phyloP scores from a whole-genome alignment of 106 monocot genomes.

The Allium fistulosum region DNA sequence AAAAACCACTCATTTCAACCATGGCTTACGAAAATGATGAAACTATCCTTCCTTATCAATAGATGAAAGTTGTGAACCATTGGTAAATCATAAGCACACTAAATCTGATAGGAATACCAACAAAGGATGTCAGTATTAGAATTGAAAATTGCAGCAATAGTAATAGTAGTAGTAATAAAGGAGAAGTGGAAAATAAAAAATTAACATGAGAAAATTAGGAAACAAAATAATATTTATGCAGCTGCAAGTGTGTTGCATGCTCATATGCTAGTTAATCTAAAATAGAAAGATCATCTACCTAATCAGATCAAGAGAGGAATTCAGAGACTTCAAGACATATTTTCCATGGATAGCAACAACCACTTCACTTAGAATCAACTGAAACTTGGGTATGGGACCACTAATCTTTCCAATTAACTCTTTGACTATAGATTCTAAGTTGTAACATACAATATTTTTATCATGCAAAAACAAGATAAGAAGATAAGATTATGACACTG shows the following conservation, averaged over 20 bases:
- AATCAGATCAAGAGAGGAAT: constrained; percentile 31
- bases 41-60: too few species aligned
- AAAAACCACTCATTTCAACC: too few species aligned
- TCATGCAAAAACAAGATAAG: background rate
- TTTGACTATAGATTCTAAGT: background rate
- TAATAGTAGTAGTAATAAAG: background rate
- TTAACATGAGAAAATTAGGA: background rate
- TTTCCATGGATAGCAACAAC: constrained; percentile 54
- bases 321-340: constrained; percentile 43
- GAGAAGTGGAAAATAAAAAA: background rate
- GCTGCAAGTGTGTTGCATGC: background rate
- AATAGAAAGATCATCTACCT: constrained; percentile 28
- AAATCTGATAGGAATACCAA: background rate
- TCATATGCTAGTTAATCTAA: too few species aligned
- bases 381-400: constrained; percentile 17
- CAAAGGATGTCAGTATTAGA: background rate
- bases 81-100: too few species aligned
- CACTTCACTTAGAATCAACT: constrained; percentile 32
- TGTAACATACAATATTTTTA: constrained; percentile 1
- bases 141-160: background rate
- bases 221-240: background rate
- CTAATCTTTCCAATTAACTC: constrained; percentile 1
- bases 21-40: too few species aligned
- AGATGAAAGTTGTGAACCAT: too few species aligned
- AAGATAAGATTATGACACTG: background rate